These are phyloP conservation scores for Crithidia mellificae DNA, from an alignment of 208 protist genomes.

Conservation along the genomic window DNA sequence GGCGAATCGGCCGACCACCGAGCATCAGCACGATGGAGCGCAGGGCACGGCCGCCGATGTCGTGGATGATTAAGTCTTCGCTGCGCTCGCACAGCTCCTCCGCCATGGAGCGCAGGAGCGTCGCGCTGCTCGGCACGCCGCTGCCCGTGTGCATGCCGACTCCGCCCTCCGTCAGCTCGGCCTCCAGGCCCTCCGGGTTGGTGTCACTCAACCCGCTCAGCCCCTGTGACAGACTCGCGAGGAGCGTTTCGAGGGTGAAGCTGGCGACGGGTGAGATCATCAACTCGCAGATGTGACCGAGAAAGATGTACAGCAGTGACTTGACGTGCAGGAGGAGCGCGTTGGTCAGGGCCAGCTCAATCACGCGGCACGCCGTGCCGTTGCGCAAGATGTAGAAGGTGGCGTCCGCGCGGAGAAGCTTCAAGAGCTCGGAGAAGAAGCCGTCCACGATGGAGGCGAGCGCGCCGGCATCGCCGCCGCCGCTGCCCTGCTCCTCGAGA, in stretches of 20 bases:
- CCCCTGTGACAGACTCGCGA: conserved; percentile 64
- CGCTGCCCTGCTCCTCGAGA: conserved; percentile 61
- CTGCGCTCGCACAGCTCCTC: conserved; percentile 75
- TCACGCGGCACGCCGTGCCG: conserved; percentile 76
- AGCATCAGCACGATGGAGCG: conserved; percentile 83
- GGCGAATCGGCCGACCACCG: conserved; percentile 70
- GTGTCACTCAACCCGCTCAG: conserved; percentile 58
- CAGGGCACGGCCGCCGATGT: conserved; percentile 72
- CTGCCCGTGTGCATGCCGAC: conserved; percentile 73
- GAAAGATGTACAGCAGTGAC: conserved; percentile 81
- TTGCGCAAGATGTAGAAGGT: conserved; percentile 80
- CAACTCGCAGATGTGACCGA: conserved; percentile 72
- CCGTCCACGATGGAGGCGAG: conserved; percentile 80
- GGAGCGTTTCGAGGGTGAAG: conserved; percentile 80
- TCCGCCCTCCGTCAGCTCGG: conserved; percentile 67
- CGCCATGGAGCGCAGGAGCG: conserved; percentile 59
- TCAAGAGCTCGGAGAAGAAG: conserved; percentile 88
- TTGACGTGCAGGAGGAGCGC: conserved; percentile 83
- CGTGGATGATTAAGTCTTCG: conserved; percentile 71
- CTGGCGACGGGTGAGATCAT: conserved; percentile 83
- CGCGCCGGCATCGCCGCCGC: conserved; percentile 52
- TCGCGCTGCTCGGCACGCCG: conserved; percentile 79
- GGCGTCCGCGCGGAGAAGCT: conserved; percentile 73
- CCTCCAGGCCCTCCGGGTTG: conserved; percentile 39
- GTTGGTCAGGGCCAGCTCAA: conserved; percentile 78